Percentiles rank a stretch among this genome's conserved stretches.
These are phyloP conservation scores for Lachancea quebecensis DNA, from an alignment of 805 yeast genomes.

Conservation along the genomic window DNA sequence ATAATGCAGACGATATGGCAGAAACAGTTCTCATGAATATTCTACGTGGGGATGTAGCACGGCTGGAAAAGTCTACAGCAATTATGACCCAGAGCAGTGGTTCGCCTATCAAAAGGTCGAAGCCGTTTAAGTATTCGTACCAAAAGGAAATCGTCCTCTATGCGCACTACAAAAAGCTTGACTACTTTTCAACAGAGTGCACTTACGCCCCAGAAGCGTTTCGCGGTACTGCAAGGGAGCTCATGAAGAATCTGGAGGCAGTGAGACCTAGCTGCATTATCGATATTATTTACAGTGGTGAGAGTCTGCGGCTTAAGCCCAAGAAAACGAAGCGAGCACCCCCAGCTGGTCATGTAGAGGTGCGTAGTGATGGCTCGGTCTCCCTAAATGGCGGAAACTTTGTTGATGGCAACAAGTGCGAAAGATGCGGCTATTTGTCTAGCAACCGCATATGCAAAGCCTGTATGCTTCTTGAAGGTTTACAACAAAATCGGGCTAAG, in stretches of 20 bases:
- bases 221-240: slow-evolving; percentile 91
- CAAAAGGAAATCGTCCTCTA: slow-evolving; percentile 96
- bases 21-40: slow-evolving; percentile 95
- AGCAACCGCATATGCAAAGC: slow-evolving; percentile 90
- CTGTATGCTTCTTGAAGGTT: slow-evolving; percentile 77
- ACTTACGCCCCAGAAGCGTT: slow-evolving; percentile 98
- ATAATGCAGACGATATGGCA: slow-evolving; percentile 98
- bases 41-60: slow-evolving; percentile 90
- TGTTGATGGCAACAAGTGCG: slow-evolving; percentile 70
- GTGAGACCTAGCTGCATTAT: slow-evolving; percentile 88
- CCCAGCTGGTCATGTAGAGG: slow-evolving; percentile 38
- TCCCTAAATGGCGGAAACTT: slow-evolving; percentile 34
- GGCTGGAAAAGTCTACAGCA: slow-evolving; percentile 81
- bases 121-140: slow-evolving; percentile 92
- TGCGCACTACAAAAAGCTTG: slow-evolving; percentile 93
- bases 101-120: slow-evolving; percentile 86
- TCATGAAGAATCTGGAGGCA: slow-evolving; percentile 83
- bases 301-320: slow-evolving; percentile 61
- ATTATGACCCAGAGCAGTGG: slow-evolving; percentile 78
- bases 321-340: slow-evolving; percentile 40
- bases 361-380: slow-evolving; percentile 58
- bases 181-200: slow-evolving; percentile 95
- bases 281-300: slow-evolving; percentile 93
- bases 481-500: slow-evolving; percentile 70
- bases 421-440: slow-evolving; percentile 85